Evolutionary conservation across 2,329 filamentous ascomycete species (phyloP).

Genomic region (Fusarium sp.): DNA sequence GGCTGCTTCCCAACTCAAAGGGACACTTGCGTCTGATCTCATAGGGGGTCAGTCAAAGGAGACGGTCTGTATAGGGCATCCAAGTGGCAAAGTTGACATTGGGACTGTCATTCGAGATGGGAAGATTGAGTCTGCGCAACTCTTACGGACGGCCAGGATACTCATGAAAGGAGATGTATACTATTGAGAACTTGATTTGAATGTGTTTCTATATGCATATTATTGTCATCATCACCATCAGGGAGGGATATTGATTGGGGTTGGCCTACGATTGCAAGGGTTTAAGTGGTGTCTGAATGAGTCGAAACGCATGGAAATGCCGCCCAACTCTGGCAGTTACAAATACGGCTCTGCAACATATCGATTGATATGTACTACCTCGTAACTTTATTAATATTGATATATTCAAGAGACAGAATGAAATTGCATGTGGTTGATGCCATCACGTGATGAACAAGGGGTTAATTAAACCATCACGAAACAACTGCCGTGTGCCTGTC

Average conservation of each 20-base stretch:
- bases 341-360: neutral
- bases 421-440: neutral
- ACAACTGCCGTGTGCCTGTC: neutral
- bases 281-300: neutral
- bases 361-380: neutral
- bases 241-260: too few species aligned
- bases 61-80: constrained; percentile 55
- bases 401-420: neutral
- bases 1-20: constrained; percentile 56
- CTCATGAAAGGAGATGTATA: constrained; percentile 60
- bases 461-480: neutral
- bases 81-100: constrained; percentile 57
- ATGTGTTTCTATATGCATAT: neutral
- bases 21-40: constrained; percentile 52
- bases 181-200: constrained; percentile 42
- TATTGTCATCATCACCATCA: neutral
- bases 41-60: constrained; percentile 30
- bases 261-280: neutral
- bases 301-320: neutral
- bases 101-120: constrained; percentile 52
- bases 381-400: neutral
- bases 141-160: constrained; percentile 57
- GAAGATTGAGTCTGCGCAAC: constrained; percentile 52
- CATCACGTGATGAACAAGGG: constrained; percentile 17
- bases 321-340: neutral